Evolutionary conservation across 805 yeast species (phyloP).

Genomic region (Ogataea saltuana): DNA sequence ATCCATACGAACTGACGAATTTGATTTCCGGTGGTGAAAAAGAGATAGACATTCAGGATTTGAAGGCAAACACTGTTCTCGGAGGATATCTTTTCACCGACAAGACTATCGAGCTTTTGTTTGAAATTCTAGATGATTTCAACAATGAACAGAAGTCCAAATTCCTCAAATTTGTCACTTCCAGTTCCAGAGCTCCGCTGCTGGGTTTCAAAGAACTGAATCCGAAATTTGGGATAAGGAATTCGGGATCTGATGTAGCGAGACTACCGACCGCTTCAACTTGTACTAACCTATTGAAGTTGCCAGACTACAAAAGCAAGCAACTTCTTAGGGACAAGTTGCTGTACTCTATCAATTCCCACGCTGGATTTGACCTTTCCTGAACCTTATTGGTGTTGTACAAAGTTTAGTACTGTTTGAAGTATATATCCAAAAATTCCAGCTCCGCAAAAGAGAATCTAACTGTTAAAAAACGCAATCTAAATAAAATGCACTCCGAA

Average conservation of each 20-base stretch:
- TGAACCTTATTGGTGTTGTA: too few relatives aligned
- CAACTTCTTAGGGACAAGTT: conserved; percentile 59
- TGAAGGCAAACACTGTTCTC: conserved; percentile 59
- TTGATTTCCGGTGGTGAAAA: conserved; percentile 78
- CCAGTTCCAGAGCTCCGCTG: conserved; percentile 89
- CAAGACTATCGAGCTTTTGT: conserved; percentile 62
- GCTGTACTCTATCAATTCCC: conserved; percentile 74
- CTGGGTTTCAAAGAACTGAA: conserved; percentile 74
- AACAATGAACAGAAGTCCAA: conserved; percentile 58
- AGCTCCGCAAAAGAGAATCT: conserved; percentile 1
- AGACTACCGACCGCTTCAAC: conserved; percentile 92
- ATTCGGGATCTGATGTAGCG: conserved; percentile 53
- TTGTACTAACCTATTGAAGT: conserved; percentile 81
- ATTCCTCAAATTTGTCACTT: conserved; percentile 84
- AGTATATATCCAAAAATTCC: too few relatives aligned
- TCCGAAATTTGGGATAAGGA: conserved; percentile 81
- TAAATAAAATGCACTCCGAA: too few relatives aligned
- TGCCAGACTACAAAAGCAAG: conserved; percentile 79
- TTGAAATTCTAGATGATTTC: conserved; percentile 77
- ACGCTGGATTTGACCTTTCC: conserved; percentile 85
- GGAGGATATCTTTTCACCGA: conserved; percentile 63
- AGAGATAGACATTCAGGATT: conserved; percentile 70
- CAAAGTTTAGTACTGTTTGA: not conserved
- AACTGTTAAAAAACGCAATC: too few relatives aligned
- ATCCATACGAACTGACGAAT: conserved; percentile 78